A percentile compares a stretch with the other conserved stretches of the same genome.
Evolutionary conservation across 805 yeast species (phyloP).

Genomic region (Ogataea populi-albae): DNA sequence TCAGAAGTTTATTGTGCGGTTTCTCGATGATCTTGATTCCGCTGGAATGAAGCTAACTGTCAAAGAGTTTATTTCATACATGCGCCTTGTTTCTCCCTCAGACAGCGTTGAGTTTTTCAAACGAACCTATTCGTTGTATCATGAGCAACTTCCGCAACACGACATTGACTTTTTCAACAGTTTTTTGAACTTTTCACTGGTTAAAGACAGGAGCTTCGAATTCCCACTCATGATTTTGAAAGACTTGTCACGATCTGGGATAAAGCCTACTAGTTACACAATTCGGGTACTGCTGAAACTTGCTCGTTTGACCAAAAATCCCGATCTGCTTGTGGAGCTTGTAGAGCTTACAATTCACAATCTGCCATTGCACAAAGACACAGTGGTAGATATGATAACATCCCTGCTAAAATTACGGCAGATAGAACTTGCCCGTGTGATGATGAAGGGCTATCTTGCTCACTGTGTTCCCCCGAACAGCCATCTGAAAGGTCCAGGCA

Average conservation of each 20-base stretch:
- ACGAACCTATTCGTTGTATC: conserved; percentile 96
- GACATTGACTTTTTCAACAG: conserved; percentile 37
- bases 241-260: conserved; percentile 3
- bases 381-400: conserved; percentile 2
- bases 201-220: neutral
- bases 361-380: conserved; percentile 5
- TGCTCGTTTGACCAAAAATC: conserved; percentile 4
- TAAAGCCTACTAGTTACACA: conserved; percentile 6
- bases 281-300: conserved; percentile 4
- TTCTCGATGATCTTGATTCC: conserved; percentile 7
- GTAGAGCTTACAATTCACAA: conserved; percentile 7
- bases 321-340: conserved; percentile 8
- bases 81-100: conserved; percentile 75
- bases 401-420: conserved; percentile 3
- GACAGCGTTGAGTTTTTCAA: conserved; percentile 70
- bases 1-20: conserved; percentile 6
- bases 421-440: conserved; percentile 2
- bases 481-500: too few species aligned
- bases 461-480: conserved; percentile 4
- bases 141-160: conserved; percentile 84
- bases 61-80: conserved; percentile 8
- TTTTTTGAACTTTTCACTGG: conserved; percentile 7
- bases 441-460: conserved; percentile 2
- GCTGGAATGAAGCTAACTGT: conserved; percentile 9
- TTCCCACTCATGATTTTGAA: conserved; percentile 3